phyloP scores from a whole-genome alignment of 2,329 filamentous ascomycete species.

The Blumeriella jaapii region DNA sequence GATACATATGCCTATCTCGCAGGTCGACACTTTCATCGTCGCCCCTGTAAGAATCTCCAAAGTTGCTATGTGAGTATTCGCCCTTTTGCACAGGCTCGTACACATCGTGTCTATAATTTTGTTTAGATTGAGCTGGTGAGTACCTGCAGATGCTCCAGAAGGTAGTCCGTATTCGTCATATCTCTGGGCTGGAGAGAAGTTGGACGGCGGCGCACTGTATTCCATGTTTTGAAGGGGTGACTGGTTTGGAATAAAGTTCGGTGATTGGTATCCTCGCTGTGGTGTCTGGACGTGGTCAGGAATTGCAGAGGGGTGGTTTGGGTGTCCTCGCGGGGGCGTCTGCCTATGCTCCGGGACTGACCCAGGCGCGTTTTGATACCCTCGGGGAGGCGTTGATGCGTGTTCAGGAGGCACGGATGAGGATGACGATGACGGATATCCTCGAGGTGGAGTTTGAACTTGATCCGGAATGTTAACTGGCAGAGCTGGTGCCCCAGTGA shows the following conservation, averaged over 20 bases:
- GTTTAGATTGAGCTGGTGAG: slow-evolving; percentile 13
- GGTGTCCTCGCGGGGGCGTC: slow-evolving; percentile 25
- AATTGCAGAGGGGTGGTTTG: slow-evolving; percentile 22
- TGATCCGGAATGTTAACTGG: slow-evolving; percentile 31
- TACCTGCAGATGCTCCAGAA: slow-evolving; percentile 16
- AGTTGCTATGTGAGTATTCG: slow-evolving; percentile 12
- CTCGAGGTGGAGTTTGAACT: slow-evolving; percentile 31
- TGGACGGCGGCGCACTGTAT: slow-evolving; percentile 21
- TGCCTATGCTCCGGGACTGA: slow-evolving; percentile 25
- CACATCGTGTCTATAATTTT: slow-evolving; percentile 19
- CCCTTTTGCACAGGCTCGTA: slow-evolving; percentile 20
- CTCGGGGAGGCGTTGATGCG: slow-evolving; percentile 25
- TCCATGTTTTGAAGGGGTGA: slow-evolving; percentile 43
- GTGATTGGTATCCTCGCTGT: slow-evolving; percentile 35
- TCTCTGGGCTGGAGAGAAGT: slow-evolving; percentile 14
- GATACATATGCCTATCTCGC: slow-evolving; percentile 17
- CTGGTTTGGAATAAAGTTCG: slow-evolving; percentile 37
- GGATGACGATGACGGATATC: slow-evolving; percentile 22
- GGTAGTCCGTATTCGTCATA: too few species aligned
- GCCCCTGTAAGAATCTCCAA: slow-evolving; percentile 12
- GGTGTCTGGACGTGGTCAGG: slow-evolving; percentile 25
- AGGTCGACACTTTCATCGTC: slow-evolving; percentile 16
- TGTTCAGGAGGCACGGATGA: slow-evolving; percentile 31
- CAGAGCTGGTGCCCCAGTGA: slow-evolving; percentile 36
- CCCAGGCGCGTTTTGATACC: slow-evolving; percentile 19